Evolutionary conservation across 352 stramenopile species (phyloP).

Genomic region (Phytophthora quininea): DNA sequence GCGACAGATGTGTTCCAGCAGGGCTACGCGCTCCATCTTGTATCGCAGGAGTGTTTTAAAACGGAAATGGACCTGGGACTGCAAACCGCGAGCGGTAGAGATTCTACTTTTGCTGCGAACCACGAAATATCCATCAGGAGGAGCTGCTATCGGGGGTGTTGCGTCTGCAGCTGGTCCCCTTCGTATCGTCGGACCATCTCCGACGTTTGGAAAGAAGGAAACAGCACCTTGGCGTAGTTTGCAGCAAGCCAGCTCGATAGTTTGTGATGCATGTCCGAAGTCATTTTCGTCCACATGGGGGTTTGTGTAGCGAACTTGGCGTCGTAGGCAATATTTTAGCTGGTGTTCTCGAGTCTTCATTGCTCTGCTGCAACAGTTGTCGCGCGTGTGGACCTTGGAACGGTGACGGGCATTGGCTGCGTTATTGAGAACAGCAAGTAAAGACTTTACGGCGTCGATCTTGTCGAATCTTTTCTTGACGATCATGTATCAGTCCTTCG

Average conservation of each 20-base stretch:
- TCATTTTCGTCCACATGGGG: too few species aligned
- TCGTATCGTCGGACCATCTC: slow-evolving; percentile 15
- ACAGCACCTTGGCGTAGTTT: slow-evolving; percentile 17
- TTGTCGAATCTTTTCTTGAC: slow-evolving; percentile 1
- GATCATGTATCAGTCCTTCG: background rate
- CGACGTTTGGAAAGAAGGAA: slow-evolving; percentile 18
- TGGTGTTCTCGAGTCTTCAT: too few species aligned
- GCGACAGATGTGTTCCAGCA: slow-evolving; percentile 4
- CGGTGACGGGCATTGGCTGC: too few species aligned
- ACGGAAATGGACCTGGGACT: slow-evolving; percentile 8
- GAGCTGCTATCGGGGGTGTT: background rate
- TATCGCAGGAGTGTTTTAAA: slow-evolving; percentile 23
- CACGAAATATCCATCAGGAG: background rate
- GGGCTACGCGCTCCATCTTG: slow-evolving; percentile 14
- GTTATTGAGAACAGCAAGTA: too few species aligned
- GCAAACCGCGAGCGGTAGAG: background rate
- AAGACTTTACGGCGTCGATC: background rate
- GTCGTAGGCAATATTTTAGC: too few species aligned
- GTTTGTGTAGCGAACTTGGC: too few species aligned
- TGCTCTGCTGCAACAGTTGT: too few species aligned
- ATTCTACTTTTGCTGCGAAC: background rate
- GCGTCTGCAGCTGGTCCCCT: slow-evolving; percentile 4
- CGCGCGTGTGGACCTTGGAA: too few species aligned
- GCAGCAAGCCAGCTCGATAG: background rate
- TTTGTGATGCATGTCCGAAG: background rate